Conservation (phyloP, 2,329 filamentous ascomycete genomes). For the Elsinoe ampelina region DNA sequence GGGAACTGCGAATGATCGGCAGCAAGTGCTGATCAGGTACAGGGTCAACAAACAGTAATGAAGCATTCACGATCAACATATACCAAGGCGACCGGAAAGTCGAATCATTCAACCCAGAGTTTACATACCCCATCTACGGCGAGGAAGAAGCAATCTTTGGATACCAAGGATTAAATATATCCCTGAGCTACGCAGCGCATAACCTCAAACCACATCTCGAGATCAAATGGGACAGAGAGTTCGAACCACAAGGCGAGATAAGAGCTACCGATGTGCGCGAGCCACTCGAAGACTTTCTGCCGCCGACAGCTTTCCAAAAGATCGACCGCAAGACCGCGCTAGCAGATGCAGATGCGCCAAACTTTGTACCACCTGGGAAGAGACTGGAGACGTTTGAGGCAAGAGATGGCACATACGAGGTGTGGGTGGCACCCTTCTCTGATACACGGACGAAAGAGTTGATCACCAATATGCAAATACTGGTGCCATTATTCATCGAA, state of each 20-base stretch:
- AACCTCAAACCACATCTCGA: slow-evolving; percentile 72
- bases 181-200: slow-evolving; percentile 58
- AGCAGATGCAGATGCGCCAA: slow-evolving; percentile 38
- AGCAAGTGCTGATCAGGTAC: slow-evolving; percentile 1
- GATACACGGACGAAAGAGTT: slow-evolving; percentile 62
- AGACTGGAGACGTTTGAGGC: slow-evolving; percentile 55
- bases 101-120: slow-evolving; percentile 69
- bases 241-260: slow-evolving; percentile 57
- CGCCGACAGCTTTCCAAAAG: slow-evolving; percentile 42
- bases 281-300: slow-evolving; percentile 56
- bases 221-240: slow-evolving; percentile 62
- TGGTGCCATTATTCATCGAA: slow-evolving; percentile 83
- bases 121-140: slow-evolving; percentile 87
- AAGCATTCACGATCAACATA: slow-evolving; percentile 54
- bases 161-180: slow-evolving; percentile 71
- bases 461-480: slow-evolving; percentile 70
- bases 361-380: slow-evolving; percentile 66
- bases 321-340: slow-evolving; percentile 13
- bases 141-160: slow-evolving; percentile 89
- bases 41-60: slow-evolving; percentile 51
- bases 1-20: neutral
- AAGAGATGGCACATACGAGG: slow-evolving; percentile 60
- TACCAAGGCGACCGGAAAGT: slow-evolving; percentile 43
- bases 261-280: slow-evolving; percentile 60
- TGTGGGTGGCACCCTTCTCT: slow-evolving; percentile 70